Evolutionary conservation across 2,329 filamentous ascomycete species (phyloP).

Genomic region (Blastomyces emzantsi): DNA sequence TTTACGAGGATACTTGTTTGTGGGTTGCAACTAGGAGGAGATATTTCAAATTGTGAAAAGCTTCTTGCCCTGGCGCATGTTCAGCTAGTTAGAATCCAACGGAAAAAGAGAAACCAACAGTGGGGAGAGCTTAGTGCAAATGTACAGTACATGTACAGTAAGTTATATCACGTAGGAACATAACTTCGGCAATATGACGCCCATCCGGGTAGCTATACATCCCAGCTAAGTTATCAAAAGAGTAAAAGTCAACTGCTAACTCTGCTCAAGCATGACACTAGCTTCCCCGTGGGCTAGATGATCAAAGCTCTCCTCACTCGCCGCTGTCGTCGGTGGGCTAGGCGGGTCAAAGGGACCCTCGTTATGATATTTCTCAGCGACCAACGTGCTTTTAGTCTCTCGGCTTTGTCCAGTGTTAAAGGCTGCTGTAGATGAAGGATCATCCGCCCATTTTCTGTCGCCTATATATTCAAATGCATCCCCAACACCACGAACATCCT

Average conservation of each 20-base stretch:
- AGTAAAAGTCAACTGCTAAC: not conserved
- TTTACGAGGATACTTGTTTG: not conserved
- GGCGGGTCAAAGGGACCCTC: conserved; percentile 15
- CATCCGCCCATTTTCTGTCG: conserved; percentile 24
- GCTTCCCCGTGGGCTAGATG: conserved; percentile 37
- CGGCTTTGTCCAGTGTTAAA: not conserved
- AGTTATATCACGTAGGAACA: not conserved
- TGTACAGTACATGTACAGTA: not conserved
- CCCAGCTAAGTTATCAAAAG: not conserved
- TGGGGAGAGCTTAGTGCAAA: not conserved
- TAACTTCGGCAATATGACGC: too few species aligned
- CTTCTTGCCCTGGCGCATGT: not conserved
- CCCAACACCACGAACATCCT: conserved; percentile 24
- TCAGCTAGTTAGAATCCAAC: not conserved
- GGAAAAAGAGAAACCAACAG: not conserved
- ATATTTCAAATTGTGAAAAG: not conserved
- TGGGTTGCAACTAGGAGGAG: not conserved
- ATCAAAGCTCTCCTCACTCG: conserved; percentile 43
- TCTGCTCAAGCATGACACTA: conserved; percentile 26
- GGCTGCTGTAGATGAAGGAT: not conserved
- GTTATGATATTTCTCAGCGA: conserved; percentile 11
- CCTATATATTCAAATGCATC: conserved; percentile 38
- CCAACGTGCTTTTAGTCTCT: not conserved
- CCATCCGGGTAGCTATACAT: not conserved
- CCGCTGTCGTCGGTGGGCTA: conserved; percentile 32